Evolutionary conservation across 2,329 filamentous ascomycete species (phyloP).

Genomic region (Claviceps sp.): DNA sequence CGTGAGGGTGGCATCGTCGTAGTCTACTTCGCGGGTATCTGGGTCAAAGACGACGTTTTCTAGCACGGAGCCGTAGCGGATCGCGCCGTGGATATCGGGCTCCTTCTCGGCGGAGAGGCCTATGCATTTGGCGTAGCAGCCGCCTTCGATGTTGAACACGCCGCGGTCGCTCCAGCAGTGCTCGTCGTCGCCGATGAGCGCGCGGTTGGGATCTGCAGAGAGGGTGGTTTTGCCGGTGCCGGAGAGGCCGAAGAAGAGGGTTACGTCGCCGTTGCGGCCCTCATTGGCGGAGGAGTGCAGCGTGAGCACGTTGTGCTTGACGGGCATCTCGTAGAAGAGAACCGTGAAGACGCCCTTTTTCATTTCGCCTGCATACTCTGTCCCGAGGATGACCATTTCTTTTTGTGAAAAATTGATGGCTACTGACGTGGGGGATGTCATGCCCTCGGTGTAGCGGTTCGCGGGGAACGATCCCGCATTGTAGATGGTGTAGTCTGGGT

Average conservation of each 20-base stretch:
- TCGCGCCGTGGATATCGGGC: conserved; percentile 92
- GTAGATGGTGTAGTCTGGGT: conserved; percentile 99
- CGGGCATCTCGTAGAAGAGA: conserved; percentile 99
- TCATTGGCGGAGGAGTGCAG: conserved; percentile 98
- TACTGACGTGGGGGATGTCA: conserved; percentile 96
- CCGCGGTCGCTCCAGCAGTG: conserved; percentile 97
- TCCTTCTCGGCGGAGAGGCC: conserved; percentile 97
- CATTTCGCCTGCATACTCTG: conserved; percentile 75
- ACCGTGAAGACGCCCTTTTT: conserved; percentile 99
- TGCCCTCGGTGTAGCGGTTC: conserved; percentile 94
- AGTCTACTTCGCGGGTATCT: conserved; percentile 79
- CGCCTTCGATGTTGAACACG: conserved; percentile 99
- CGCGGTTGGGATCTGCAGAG: conserved; percentile 91
- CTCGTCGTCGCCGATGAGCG: conserved; percentile 95
- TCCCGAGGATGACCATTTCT: conserved; percentile 99
- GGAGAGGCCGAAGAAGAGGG: conserved; percentile 97
- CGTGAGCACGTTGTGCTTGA: conserved; percentile 98
- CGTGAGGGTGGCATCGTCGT: conserved; percentile 86
- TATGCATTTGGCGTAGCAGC: conserved; percentile 98
- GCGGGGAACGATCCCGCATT: conserved; percentile 97
- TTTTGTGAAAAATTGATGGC: conserved; percentile 98
- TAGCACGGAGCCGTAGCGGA: conserved; percentile 91
- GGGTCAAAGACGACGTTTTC: conserved; percentile 99
- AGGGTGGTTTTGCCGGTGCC: conserved; percentile 98
- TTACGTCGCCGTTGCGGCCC: conserved; percentile 87